These are phyloP conservation scores for Phylloporus sp. DNA, from an alignment of 768 basidiomycete genomes.

Conservation along the genomic window DNA sequence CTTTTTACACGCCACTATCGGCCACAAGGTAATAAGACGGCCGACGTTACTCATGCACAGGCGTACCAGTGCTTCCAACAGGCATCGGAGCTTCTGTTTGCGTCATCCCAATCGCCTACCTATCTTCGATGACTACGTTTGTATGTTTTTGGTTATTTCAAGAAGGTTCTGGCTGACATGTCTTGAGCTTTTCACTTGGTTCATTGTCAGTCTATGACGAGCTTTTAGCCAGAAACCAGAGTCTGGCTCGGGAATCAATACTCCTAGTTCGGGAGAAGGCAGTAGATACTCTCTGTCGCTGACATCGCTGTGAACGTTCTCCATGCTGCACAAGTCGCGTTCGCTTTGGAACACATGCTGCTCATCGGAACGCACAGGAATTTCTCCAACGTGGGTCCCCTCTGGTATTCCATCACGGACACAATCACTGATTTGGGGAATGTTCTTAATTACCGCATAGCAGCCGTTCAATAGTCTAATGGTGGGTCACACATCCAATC, in stretches of 20 bases:
- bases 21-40: not conserved
- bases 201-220: too few species aligned
- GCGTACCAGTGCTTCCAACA: too few species aligned
- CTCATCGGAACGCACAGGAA: slow-evolving; percentile 11
- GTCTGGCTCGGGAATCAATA: not conserved
- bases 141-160: not conserved
- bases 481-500: slow-evolving; percentile 15
- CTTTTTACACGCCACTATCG: not conserved
- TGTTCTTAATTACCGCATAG: slow-evolving; percentile 16
- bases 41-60: too few species aligned
- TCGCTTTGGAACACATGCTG: slow-evolving; percentile 5
- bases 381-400: slow-evolving; percentile 8
- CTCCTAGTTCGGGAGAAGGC: not conserved
- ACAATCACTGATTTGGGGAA: slow-evolving; percentile 19
- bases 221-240: not conserved
- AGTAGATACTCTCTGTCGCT: slow-evolving; percentile 3
- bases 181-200: not conserved
- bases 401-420: slow-evolving; percentile 10
- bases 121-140: not conserved
- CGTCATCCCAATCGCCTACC: not conserved
- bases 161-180: not conserved
- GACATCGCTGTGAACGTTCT: slow-evolving; percentile 16
- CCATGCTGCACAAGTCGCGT: slow-evolving; percentile 4
- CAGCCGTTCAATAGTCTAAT: slow-evolving; percentile 15
- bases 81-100: not conserved